A percentile compares a stretch with the other conserved stretches of the same genome.
These are phyloP conservation scores for Glonium stellatum DNA, from an alignment of 495 filamentous ascomycete species.

Conservation along the genomic window DNA sequence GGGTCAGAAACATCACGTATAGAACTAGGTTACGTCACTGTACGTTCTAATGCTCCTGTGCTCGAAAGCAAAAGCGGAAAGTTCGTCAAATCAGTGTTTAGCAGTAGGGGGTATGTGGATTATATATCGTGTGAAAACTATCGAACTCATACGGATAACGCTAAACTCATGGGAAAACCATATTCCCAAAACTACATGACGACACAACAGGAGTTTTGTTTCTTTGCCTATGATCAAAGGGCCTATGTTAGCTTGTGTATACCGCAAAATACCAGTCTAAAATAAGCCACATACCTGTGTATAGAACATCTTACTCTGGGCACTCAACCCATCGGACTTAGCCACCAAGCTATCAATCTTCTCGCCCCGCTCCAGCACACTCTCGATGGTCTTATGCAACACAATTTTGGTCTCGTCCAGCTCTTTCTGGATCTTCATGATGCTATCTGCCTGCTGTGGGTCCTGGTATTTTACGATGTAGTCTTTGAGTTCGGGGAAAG, in stretches of 20 bases:
- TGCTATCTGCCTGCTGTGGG: slow-evolving; percentile 78
- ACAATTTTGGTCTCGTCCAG: slow-evolving; percentile 97
- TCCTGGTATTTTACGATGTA: slow-evolving; percentile 87
- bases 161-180: background rate
- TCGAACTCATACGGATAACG: background rate
- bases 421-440: slow-evolving; percentile 93
- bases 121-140: background rate
- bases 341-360: slow-evolving; percentile 85
- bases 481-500: slow-evolving; percentile 67
- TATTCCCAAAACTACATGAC: slow-evolving; percentile 54
- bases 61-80: too few relatives aligned
- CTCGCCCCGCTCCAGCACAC: slow-evolving; percentile 78
- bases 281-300: slow-evolving; percentile 47
- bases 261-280: background rate
- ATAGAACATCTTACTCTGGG: slow-evolving; percentile 96
- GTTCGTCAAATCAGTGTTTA: too few relatives aligned
- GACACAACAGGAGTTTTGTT: slow-evolving; percentile 90
- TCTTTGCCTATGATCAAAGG: slow-evolving; percentile 61
- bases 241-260: background rate
- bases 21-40: too few relatives aligned
- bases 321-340: slow-evolving; percentile 80
- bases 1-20: too few relatives aligned
- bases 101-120: background rate
- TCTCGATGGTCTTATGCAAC: slow-evolving; percentile 92
- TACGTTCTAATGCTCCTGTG: background rate